A percentile compares a stretch with the other conserved stretches of the same genome.
Conservation (phyloP, 371 early-diverging fungal species). For the Syncephalastrum contaminatum region DNA sequence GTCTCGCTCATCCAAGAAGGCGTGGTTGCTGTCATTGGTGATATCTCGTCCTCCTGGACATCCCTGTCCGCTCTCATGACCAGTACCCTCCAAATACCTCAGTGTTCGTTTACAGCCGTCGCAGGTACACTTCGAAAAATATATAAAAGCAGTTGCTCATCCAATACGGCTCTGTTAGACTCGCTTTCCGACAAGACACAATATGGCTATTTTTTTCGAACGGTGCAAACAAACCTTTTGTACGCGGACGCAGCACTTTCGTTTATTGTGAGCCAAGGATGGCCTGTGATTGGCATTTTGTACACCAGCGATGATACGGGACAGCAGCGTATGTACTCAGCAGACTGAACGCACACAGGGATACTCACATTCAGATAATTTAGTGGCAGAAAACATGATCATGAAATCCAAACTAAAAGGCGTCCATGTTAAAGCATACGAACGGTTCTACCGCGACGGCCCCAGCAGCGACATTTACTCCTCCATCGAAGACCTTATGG, state of each 20-base stretch:
- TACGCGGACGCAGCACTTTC: constrained; percentile 53
- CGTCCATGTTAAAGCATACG: constrained; percentile 43
- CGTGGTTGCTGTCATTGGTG: constrained; percentile 57
- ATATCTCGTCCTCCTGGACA: constrained; percentile 61
- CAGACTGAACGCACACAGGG: background rate
- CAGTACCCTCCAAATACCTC: constrained; percentile 59
- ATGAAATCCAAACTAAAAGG: constrained; percentile 38
- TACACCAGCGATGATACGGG: constrained; percentile 56
- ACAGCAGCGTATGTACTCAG: constrained; percentile 38
- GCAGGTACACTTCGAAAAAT: constrained; percentile 35
- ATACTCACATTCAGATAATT: background rate
- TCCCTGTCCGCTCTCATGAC: constrained; percentile 57
- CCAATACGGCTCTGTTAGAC: constrained; percentile 23
- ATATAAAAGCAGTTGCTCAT: background rate
- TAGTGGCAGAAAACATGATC: constrained; percentile 52
- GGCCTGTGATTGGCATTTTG: constrained; percentile 52
- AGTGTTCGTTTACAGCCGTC: constrained; percentile 60
- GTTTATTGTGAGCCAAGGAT: constrained; percentile 54
- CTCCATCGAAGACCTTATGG: constrained; percentile 35
- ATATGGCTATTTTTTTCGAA: constrained; percentile 58
- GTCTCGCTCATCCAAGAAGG: constrained; percentile 58
- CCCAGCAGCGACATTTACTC: constrained; percentile 41
- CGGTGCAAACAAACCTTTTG: constrained; percentile 53
- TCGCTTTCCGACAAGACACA: constrained; percentile 57
- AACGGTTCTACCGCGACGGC: constrained; percentile 49